Evolutionary conservation across 2,329 filamentous ascomycete genomes (phyloP).

Genomic region (Didymella arachidicola): DNA sequence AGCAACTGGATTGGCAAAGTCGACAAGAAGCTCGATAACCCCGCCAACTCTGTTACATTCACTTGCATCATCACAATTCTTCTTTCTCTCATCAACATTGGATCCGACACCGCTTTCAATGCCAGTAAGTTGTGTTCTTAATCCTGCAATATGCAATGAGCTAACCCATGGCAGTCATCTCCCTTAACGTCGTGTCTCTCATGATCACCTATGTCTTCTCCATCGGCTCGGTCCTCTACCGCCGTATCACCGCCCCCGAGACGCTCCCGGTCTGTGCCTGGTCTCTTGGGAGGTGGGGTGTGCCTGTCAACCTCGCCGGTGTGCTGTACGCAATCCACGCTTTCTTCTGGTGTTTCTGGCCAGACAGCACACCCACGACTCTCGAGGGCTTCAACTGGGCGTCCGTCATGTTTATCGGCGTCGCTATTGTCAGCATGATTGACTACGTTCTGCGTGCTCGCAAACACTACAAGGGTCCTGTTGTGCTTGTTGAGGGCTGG

Average conservation of each 20-base stretch:
- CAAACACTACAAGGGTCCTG: conserved; percentile 47
- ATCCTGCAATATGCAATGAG: neutral
- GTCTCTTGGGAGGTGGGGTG: conserved; percentile 51
- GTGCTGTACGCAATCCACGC: conserved; percentile 48
- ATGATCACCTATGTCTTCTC: conserved; percentile 54
- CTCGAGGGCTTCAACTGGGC: conserved; percentile 47
- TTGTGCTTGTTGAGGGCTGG: conserved; percentile 38
- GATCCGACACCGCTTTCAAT: conserved; percentile 47
- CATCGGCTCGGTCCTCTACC: conserved; percentile 52
- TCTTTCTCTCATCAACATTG: conserved; percentile 48
- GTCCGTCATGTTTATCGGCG: conserved; percentile 46
- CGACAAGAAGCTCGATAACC: conserved; percentile 37
- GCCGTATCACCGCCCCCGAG: conserved; percentile 48
- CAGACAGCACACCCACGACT: conserved; percentile 39
- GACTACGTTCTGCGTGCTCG: conserved; percentile 43
- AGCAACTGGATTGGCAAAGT: conserved; percentile 40
- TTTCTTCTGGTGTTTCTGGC: conserved; percentile 56
- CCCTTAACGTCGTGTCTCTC: conserved; percentile 49
- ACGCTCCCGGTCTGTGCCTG: conserved; percentile 50
- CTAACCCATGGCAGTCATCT: conserved; percentile 44
- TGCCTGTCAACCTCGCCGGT: conserved; percentile 50
- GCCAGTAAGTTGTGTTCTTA: conserved; percentile 29
- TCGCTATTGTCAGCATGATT: conserved; percentile 34
- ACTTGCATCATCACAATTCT: conserved; percentile 41
- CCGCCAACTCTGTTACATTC: conserved; percentile 43